A percentile compares a stretch with the other conserved stretches of the same genome.
phyloP scores from a whole-genome alignment of 768 basidiomycete species.

The Chalciporus chontae region DNA sequence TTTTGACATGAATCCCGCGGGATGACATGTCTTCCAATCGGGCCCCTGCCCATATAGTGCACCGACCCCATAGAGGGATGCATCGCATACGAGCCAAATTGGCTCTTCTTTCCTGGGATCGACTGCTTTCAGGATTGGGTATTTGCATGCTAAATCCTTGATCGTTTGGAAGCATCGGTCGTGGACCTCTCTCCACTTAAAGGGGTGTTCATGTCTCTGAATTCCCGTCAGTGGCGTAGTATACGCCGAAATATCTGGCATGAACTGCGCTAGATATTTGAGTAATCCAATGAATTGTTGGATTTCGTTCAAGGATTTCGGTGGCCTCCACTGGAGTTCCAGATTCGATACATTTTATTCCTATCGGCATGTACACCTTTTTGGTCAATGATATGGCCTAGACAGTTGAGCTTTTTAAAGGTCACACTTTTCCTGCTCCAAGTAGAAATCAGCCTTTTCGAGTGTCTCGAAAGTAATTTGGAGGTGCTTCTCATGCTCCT shows the following conservation, averaged over 20 bases:
- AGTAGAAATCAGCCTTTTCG: conserved; percentile 25
- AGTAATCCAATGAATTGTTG: conserved; percentile 34
- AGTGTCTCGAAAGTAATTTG: conserved; percentile 29
- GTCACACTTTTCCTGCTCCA: conserved; percentile 34
- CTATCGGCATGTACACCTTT: conserved; percentile 34
- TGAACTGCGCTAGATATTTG: conserved; percentile 33
- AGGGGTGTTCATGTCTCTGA: conserved; percentile 9
- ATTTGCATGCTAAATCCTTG: conserved; percentile 17
- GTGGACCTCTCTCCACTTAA: conserved; percentile 27
- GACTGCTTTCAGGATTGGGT: conserved; percentile 19
- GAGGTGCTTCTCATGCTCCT: conserved; percentile 28
- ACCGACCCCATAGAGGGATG: conserved; percentile 24
- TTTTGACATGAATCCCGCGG: conserved; percentile 27
- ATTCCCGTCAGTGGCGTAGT: no score
- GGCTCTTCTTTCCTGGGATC: conserved; percentile 15
- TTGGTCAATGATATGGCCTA: conserved; percentile 41
- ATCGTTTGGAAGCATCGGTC: conserved; percentile 21
- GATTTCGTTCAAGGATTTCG: conserved; percentile 34
- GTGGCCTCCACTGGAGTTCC: conserved; percentile 2
- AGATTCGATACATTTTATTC: conserved; percentile 30
- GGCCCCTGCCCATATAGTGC: conserved; percentile 29
- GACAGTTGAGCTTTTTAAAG: conserved; percentile 33
- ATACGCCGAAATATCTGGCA: conserved; percentile 23
- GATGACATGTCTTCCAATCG: conserved; percentile 21
- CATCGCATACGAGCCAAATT: conserved; percentile 30